A percentile compares a stretch with the other conserved stretches of the same genome.
Evolutionary conservation across 306 rosid species (phyloP).

Genomic region (Lathyrus aphaca): DNA sequence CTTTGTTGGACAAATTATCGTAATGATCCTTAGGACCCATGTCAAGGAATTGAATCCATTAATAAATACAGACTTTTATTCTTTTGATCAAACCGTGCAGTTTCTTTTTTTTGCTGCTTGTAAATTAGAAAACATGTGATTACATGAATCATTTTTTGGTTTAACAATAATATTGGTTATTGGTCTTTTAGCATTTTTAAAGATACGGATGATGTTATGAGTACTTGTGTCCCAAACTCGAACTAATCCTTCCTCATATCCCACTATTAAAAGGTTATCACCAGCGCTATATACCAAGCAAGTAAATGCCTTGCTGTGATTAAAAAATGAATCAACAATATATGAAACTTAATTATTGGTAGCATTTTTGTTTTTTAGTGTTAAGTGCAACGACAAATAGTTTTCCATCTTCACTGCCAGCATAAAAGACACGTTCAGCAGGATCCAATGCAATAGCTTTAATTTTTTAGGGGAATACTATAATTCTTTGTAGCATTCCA

Average conservation of each 20-base stretch:
- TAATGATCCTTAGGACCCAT: too few species aligned
- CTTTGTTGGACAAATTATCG: too few species aligned
- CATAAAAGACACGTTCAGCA: slow-evolving; percentile 71
- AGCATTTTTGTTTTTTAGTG: slow-evolving; percentile 52
- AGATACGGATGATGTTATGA: slow-evolving; percentile 54
- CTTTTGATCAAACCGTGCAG: too few species aligned
- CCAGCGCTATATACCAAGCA: slow-evolving; percentile 55
- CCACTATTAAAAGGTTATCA: slow-evolving; percentile 63
- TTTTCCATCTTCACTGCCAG: slow-evolving; percentile 76
- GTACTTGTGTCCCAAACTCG: slow-evolving; percentile 74
- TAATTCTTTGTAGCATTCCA: slow-evolving; percentile 64
- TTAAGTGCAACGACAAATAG: slow-evolving; percentile 68
- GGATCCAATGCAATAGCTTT: slow-evolving; percentile 78
- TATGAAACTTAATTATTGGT: slow-evolving; percentile 57
- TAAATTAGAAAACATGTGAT: slow-evolving; percentile 35
- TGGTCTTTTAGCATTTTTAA: slow-evolving; percentile 73
- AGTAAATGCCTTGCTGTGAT: slow-evolving; percentile 76
- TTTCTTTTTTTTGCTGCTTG: slow-evolving; percentile 57
- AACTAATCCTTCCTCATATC: slow-evolving; percentile 76
- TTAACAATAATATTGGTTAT: slow-evolving; percentile 53
- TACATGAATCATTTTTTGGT: slow-evolving; percentile 40
- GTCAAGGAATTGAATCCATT: too few species aligned
- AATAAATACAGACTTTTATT: too few species aligned
- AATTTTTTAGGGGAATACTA: slow-evolving; percentile 64
- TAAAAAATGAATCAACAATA: slow-evolving; percentile 64